phyloP scores from a whole-genome alignment of 1,284 basidiomycete genomes.

The Apiotrichum porosum region DNA sequence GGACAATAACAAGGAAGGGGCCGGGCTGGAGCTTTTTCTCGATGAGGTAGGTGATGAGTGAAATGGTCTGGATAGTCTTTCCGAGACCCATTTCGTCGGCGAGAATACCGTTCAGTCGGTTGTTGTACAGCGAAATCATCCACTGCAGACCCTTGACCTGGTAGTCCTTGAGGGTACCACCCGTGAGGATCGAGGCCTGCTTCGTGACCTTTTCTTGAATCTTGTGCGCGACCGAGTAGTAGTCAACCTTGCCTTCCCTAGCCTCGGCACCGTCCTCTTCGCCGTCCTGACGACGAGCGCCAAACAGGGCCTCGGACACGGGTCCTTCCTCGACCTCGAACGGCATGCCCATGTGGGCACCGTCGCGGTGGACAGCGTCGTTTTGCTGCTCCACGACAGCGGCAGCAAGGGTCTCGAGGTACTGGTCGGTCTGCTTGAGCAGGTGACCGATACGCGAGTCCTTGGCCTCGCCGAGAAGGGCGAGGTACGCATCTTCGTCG shows the following conservation, averaged over 20 bases:
- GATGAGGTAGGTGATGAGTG: slow-evolving; percentile 92
- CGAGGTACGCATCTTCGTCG: slow-evolving; percentile 99
- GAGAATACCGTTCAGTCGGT: slow-evolving; percentile 86
- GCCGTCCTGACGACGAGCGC: slow-evolving; percentile 65
- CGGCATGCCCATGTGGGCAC: slow-evolving; percentile 45
- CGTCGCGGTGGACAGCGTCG: slow-evolving; percentile 55
- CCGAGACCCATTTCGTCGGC: slow-evolving; percentile 97
- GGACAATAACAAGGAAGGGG: slow-evolving; percentile 96
- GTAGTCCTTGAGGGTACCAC: slow-evolving; percentile 81
- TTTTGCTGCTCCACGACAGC: slow-evolving; percentile 93
- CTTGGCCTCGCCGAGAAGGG: slow-evolving; percentile 98
- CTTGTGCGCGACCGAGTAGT: slow-evolving; percentile 92
- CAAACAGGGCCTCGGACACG: slow-evolving; percentile 82
- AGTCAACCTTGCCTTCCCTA: slow-evolving; percentile 78
- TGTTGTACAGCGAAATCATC: slow-evolving; percentile 91
- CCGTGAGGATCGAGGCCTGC: slow-evolving; percentile 80
- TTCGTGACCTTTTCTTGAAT: slow-evolving; percentile 81
- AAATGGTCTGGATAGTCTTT: slow-evolving; percentile 94
- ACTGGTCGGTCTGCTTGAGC: slow-evolving; percentile 87
- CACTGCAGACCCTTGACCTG: slow-evolving; percentile 95
- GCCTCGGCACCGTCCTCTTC: slow-evolving; percentile 55
- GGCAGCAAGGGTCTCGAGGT: slow-evolving; percentile 90
- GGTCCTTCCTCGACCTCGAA: slow-evolving; percentile 62
- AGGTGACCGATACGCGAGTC: slow-evolving; percentile 98
- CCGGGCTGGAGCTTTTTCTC: slow-evolving; percentile 87